Conservation (phyloP, 768 basidiomycete species). For the Lentinula guzmanii region DNA sequence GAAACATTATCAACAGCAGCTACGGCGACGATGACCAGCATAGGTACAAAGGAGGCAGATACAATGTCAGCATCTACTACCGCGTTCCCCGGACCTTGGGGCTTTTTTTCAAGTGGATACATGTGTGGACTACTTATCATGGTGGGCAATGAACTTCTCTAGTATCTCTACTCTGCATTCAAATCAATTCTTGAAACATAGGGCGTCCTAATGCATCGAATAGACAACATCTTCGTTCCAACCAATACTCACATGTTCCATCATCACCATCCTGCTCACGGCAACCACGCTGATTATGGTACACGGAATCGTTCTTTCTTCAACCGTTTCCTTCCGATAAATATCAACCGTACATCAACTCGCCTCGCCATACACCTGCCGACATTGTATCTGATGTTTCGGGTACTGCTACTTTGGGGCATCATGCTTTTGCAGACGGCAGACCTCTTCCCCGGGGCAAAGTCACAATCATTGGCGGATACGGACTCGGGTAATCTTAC, state of each 20-base stretch:
- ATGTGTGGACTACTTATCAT: conserved; percentile 60
- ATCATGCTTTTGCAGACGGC: conserved; percentile 55
- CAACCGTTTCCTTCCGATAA: conserved; percentile 50
- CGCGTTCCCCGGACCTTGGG: conserved; percentile 55
- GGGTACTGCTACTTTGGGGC: conserved; percentile 51
- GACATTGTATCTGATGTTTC: conserved; percentile 54
- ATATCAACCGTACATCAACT: conserved; percentile 54
- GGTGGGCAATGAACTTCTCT: conserved; percentile 30
- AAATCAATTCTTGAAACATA: conserved; percentile 17
- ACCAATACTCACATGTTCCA: conserved; percentile 33
- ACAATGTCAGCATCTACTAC: conserved; percentile 4
- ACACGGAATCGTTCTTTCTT: conserved; percentile 21
- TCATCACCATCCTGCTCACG: conserved; percentile 16
- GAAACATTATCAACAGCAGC: conserved; percentile 5
- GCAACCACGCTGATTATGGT: conserved; percentile 12
- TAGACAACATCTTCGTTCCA: conserved; percentile 74
- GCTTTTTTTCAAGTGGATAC: conserved; percentile 71
- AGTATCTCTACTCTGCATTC: background rate
- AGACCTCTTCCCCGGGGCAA: conserved; percentile 26
- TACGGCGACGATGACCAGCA: background rate
- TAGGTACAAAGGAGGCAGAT: background rate
- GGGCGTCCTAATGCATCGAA: conserved; percentile 68
- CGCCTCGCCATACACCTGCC: conserved; percentile 58
- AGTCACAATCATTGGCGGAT: background rate
- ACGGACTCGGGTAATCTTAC: conserved; percentile 1